phyloP scores from a whole-genome alignment of 768 basidiomycete genomes.

The Boletellus sp. region DNA sequence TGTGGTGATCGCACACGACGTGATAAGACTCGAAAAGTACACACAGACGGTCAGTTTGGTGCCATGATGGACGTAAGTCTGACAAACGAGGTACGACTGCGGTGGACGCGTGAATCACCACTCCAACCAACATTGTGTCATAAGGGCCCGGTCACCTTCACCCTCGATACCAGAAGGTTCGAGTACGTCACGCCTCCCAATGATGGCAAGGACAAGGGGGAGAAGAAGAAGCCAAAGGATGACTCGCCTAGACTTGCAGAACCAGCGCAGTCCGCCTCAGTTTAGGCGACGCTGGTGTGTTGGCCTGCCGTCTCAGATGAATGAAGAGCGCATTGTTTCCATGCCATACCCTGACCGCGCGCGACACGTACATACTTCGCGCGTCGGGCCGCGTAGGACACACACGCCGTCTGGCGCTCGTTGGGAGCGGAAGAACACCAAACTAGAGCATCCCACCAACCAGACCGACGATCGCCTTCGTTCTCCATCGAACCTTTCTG shows the following conservation, averaged over 20 bases:
- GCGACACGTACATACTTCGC: background rate
- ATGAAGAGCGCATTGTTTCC: constrained; percentile 1
- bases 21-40: background rate
- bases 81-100: constrained; percentile 71
- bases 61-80: constrained; percentile 94
- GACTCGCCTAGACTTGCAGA: constrained; percentile 6
- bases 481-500: constrained; percentile 58
- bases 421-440: constrained; percentile 6
- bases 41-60: constrained; percentile 84
- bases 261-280: background rate
- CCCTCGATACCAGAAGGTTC: constrained; percentile 76
- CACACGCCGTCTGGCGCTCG: background rate
- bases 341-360: background rate
- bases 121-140: constrained; percentile 1
- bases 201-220: constrained; percentile 6
- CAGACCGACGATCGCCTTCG: constrained; percentile 57
- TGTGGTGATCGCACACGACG: background rate
- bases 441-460: constrained; percentile 67
- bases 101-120: background rate
- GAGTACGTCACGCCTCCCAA: constrained; percentile 48
- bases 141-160: constrained; percentile 86
- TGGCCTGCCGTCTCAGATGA: background rate
- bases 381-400: background rate
- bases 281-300: background rate
- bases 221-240: constrained; percentile 5